phyloP scores from a whole-genome alignment of 2,329 filamentous ascomycete genomes.

The Dactylonectria estremocensis region DNA sequence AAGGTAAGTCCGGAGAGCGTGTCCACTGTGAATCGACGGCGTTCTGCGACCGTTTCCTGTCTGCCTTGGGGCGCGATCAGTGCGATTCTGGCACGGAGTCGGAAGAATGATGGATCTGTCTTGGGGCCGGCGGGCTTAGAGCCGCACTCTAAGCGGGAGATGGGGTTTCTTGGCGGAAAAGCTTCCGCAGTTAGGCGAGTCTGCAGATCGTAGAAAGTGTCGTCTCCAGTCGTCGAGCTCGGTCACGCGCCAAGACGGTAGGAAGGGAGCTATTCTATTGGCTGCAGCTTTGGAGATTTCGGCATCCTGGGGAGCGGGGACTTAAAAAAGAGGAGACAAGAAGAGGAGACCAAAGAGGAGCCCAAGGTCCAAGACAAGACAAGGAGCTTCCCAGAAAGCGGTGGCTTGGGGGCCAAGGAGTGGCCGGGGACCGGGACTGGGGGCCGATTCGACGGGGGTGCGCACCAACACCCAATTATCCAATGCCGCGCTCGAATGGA shows the following conservation, averaged over 20 bases:
- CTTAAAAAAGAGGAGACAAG: neutral
- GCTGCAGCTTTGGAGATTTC: neutral
- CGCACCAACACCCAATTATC: slow-evolving; percentile 28
- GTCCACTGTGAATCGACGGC: slow-evolving; percentile 9
- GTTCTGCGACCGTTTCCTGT: slow-evolving; percentile 22
- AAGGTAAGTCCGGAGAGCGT: neutral
- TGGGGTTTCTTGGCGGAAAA: slow-evolving; percentile 34
- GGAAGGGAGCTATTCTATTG: slow-evolving; percentile 24
- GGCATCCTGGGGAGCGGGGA: neutral
- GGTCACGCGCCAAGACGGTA: slow-evolving; percentile 48
- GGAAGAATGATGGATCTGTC: neutral
- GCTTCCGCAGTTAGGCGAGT: slow-evolving; percentile 49
- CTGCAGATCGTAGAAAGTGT: slow-evolving; percentile 29
- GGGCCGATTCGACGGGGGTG: slow-evolving; percentile 32
- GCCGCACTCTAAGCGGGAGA: slow-evolving; percentile 27
- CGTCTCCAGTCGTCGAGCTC: slow-evolving; percentile 26
- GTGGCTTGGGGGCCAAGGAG: slow-evolving; percentile 33
- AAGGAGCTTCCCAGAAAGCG: slow-evolving; percentile 27
- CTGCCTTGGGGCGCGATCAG: slow-evolving; percentile 15
- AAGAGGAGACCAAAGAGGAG: neutral
- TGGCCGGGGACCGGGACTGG: slow-evolving; percentile 20
- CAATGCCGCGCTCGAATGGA: slow-evolving; percentile 37
- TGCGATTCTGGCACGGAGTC: neutral
- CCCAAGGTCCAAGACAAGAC: slow-evolving; percentile 12
- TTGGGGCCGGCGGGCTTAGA: slow-evolving; percentile 23